A percentile compares a stretch with the other conserved stretches of the same genome.
These are phyloP conservation scores for Dalbergia cultrata DNA, from an alignment of 306 rosid genomes.

Conservation along the genomic window DNA sequence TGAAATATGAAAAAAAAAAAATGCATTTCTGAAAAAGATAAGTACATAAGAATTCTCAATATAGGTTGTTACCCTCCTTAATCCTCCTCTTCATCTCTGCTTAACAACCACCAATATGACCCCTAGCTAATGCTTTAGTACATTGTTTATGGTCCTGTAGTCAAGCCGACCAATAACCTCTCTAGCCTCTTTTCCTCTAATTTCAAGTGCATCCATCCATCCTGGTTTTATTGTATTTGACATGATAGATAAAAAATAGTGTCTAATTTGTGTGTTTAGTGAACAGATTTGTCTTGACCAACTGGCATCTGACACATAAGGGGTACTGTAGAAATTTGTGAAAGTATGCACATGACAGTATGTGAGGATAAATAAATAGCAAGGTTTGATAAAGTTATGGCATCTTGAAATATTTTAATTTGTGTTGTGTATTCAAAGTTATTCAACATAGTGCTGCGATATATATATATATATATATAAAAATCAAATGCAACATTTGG, in stretches of 20 bases:
- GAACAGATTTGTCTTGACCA: slow-evolving; percentile 46
- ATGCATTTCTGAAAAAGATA: no score
- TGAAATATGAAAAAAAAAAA: no score
- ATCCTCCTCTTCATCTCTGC: not conserved
- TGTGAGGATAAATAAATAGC: slow-evolving; percentile 24
- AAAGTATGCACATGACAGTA: slow-evolving; percentile 41
- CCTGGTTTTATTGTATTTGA: slow-evolving; percentile 26
- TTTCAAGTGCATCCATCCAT: slow-evolving; percentile 8
- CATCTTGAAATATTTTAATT: slow-evolving; percentile 42
- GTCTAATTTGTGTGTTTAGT: slow-evolving; percentile 5
- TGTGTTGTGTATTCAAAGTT: slow-evolving; percentile 36
- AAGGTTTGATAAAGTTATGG: slow-evolving; percentile 47
- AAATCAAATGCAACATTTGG: not conserved
- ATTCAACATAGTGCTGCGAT: not conserved
- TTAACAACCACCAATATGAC: slow-evolving; percentile 48
- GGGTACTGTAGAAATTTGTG: slow-evolving; percentile 8
- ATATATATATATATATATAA: slow-evolving; percentile 24
- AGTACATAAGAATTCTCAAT: slow-evolving; percentile 9
- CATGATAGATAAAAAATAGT: not conserved
- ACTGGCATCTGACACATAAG: slow-evolving; percentile 32
- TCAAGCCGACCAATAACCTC: slow-evolving; percentile 59
- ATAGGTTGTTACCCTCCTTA: slow-evolving; percentile 23
- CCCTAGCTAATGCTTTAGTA: slow-evolving; percentile 53
- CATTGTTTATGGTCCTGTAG: slow-evolving; percentile 46
- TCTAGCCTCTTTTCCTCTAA: not conserved